phyloP scores from a whole-genome alignment of 805 yeast genomes.

The Trichomonascus vanleenenianus region DNA sequence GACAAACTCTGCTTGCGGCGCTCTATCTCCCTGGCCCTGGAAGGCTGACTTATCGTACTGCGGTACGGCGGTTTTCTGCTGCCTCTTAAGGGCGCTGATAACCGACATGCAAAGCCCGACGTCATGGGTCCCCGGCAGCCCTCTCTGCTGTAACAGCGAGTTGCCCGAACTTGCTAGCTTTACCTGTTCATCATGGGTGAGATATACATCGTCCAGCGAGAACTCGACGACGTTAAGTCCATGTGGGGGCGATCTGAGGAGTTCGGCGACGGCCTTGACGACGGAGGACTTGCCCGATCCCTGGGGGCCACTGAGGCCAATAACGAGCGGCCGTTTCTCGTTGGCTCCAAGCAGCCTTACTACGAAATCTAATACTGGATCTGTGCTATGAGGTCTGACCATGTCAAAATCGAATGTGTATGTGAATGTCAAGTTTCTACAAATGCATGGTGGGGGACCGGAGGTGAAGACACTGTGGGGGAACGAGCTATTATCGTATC shows the following conservation, averaged over 20 bases:
- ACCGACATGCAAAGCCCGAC: constrained; percentile 34
- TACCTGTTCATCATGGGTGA: constrained; percentile 55
- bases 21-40: constrained; percentile 75
- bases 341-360: background rate
- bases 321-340: constrained; percentile 14
- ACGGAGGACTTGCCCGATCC: constrained; percentile 33
- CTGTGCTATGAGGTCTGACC: constrained; percentile 4
- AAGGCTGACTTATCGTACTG: constrained; percentile 68
- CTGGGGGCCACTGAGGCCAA: constrained; percentile 31
- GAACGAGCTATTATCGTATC: no score
- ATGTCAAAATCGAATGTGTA: no score
- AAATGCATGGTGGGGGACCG: no score
- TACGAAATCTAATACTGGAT: constrained; percentile 2
- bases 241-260: constrained; percentile 27
- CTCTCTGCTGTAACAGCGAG: constrained; percentile 63
- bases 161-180: constrained; percentile 40
- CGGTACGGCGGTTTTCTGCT: constrained; percentile 42
- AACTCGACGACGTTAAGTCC: constrained; percentile 33
- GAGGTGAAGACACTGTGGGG: no score
- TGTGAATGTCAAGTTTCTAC: no score
- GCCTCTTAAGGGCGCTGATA: constrained; percentile 28
- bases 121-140: constrained; percentile 94
- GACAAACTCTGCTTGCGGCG: constrained; percentile 34
- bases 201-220: constrained; percentile 83
- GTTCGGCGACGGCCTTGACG: constrained; percentile 20